Conservation (phyloP, 805 yeast species). For the Saitoella complicata region DNA sequence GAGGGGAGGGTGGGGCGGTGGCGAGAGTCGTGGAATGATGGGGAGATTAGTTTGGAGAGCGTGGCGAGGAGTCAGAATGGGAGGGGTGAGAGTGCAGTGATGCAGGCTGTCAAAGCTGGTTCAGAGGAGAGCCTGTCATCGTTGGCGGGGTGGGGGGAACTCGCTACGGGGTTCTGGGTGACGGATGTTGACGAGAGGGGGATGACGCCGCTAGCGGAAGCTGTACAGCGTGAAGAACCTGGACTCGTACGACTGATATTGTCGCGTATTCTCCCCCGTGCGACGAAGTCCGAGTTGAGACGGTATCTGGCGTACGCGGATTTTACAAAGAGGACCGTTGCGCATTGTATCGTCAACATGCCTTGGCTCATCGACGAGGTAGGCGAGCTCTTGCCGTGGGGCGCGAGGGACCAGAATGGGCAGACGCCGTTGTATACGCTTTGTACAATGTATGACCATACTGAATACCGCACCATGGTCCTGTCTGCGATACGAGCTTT, state of each 20-base stretch:
- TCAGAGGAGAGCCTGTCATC: conserved; percentile 27
- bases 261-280: conserved; percentile 11
- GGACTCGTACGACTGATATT: conserved; percentile 22
- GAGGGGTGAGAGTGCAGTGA: conserved; percentile 55
- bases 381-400: conserved; percentile 58
- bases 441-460: conserved; percentile 67
- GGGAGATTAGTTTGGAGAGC: conserved; percentile 10
- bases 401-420: conserved; percentile 39
- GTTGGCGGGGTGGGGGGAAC: conserved; percentile 25
- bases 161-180: conserved; percentile 22
- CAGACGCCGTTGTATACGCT: conserved; percentile 69
- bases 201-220: conserved; percentile 41
- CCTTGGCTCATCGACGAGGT: conserved; percentile 33
- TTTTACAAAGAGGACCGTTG: conserved; percentile 40
- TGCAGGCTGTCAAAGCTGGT: conserved; percentile 37
- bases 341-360: conserved; percentile 55
- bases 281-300: conserved; percentile 30
- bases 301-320: conserved; percentile 39
- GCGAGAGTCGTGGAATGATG: conserved; percentile 7
- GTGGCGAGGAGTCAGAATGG: conserved; percentile 11
- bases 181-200: conserved; percentile 42
- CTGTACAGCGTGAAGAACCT: conserved; percentile 39
- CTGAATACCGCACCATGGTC: conserved; percentile 38
- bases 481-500: conserved; percentile 25
- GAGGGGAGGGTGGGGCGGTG: conserved; percentile 10